Evolutionary conservation across 2,329 filamentous ascomycete genomes (phyloP).

Genomic region (Phialophora verrucosa): DNA sequence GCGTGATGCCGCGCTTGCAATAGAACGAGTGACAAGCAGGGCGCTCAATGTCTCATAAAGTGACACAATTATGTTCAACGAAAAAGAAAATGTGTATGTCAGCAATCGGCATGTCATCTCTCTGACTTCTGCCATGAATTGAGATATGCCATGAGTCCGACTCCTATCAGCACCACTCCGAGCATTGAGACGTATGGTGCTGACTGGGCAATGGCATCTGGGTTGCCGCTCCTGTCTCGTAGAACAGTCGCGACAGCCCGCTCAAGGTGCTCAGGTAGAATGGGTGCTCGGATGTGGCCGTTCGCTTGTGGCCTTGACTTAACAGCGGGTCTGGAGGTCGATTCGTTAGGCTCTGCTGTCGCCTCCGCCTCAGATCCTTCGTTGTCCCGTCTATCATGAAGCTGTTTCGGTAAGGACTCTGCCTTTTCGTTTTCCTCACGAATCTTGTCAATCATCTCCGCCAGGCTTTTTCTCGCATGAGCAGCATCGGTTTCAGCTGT

Average conservation of each 20-base stretch:
- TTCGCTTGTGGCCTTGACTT: conserved; percentile 39
- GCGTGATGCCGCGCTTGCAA: conserved; percentile 29
- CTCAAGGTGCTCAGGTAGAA: conserved; percentile 44
- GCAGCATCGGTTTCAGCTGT: conserved; percentile 78
- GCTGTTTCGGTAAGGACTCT: conserved; percentile 12
- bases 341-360: conserved; percentile 6
- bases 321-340: conserved; percentile 9
- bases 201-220: conserved; percentile 57
- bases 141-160: conserved; percentile 84
- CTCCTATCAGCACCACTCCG: conserved; percentile 78
- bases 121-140: conserved; percentile 76
- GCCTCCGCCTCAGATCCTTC: conserved; percentile 2
- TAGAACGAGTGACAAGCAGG: conserved; percentile 30
- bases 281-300: conserved; percentile 59
- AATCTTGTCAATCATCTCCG: conserved; percentile 86
- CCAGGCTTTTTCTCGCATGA: conserved; percentile 73
- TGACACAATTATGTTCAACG: conserved; percentile 28
- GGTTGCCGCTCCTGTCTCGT: conserved; percentile 49
- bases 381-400: neutral
- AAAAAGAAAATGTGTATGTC: conserved; percentile 22
- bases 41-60: conserved; percentile 14
- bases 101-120: conserved; percentile 43
- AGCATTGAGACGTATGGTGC: conserved; percentile 82
- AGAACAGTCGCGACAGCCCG: conserved; percentile 48
- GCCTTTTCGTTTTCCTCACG: conserved; percentile 61